Evolutionary conservation across 176 grass and related monocot genomes (phyloP).

Genomic region (Pharus latifolius): DNA sequence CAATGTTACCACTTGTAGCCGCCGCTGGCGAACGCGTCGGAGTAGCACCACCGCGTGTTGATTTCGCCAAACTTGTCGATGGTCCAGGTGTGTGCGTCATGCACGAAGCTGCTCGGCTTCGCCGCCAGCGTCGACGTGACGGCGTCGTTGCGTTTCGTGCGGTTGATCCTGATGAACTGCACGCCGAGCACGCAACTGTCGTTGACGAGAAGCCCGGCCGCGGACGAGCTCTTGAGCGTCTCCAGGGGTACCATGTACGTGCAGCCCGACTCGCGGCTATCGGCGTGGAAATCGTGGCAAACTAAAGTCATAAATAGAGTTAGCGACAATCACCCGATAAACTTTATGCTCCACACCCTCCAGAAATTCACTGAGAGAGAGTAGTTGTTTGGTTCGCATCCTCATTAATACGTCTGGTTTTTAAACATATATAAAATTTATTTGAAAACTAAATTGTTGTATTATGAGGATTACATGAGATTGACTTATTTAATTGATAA

Average conservation of each 20-base stretch:
- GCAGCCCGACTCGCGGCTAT: not conserved
- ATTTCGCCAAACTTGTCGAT: slow-evolving; percentile 24
- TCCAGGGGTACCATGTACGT: slow-evolving; percentile 24
- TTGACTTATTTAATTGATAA: too few relatives aligned
- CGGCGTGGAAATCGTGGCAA: slow-evolving; percentile 8
- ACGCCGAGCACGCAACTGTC: slow-evolving; percentile 18
- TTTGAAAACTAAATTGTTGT: too few relatives aligned
- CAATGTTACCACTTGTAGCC: slow-evolving; percentile 20
- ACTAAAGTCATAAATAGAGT: too few relatives aligned
- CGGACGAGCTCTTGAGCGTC: not conserved
- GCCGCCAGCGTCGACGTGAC: slow-evolving; percentile 9
- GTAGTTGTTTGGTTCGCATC: too few relatives aligned
- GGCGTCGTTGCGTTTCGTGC: not conserved
- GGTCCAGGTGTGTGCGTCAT: slow-evolving; percentile 4
- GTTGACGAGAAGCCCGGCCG: slow-evolving; percentile 11
- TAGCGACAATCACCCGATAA: too few relatives aligned
- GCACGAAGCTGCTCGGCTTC: not conserved
- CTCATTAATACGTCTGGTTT: too few relatives aligned
- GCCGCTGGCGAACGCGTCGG: slow-evolving; percentile 3
- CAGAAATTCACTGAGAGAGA: too few relatives aligned
- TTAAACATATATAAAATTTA: too few relatives aligned
- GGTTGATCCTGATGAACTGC: slow-evolving; percentile 10
- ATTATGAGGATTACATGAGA: too few relatives aligned
- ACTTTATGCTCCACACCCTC: too few relatives aligned
- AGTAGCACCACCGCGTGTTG: not conserved